Evolutionary conservation across 2,329 filamentous ascomycete species (phyloP), one percentile per base, ranked within the genome.

Genomic region (Fusarium sp.): DNA sequence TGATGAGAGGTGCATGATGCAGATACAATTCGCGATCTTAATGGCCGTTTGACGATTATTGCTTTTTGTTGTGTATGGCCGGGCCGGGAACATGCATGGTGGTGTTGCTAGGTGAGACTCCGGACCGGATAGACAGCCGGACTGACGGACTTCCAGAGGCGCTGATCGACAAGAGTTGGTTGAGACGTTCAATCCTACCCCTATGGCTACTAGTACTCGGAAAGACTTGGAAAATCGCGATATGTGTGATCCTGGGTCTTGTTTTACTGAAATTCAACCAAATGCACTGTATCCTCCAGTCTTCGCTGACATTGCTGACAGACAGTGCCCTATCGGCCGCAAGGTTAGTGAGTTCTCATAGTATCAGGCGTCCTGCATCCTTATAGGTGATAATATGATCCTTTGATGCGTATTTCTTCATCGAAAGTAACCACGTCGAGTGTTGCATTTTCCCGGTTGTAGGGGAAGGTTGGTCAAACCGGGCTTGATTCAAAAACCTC

Each of bases 141-240:
- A 5, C 12, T 7, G 42, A 44, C 22, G 16, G 42, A 22, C 12
- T 3, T 46, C 42, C 5, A 17, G 42, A 16, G 14, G 42, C 17
- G 24, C 6, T 49, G 44, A 27, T 49, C 8, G 16, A 27, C 22
- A 24, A 14, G 4, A 11, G 44, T 11, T 24, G 16, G 2, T 29
- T n/a, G 0, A n/a, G 44, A n/a, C 1, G 3, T 29, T 27, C 5
- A 16, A 27, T 29, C 10, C 5, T 1, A 1, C 1, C 8, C 16
- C 5, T 49, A n/a, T 49, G 6, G 5, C 24, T 29, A 2, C 2
- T 44, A 46, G 16, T 17, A 0, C 2, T 49, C 9, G 11, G 24
- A 0, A 3, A 17, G 16, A 11, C 16, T 49, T 27, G 14, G 44
- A 1, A 17, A 10, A 17, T 17, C 14, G 8, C 5, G 24, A 11